These are phyloP conservation scores for Daldinia vernicosa DNA, from an alignment of 495 filamentous ascomycete species.

Conservation along the genomic window DNA sequence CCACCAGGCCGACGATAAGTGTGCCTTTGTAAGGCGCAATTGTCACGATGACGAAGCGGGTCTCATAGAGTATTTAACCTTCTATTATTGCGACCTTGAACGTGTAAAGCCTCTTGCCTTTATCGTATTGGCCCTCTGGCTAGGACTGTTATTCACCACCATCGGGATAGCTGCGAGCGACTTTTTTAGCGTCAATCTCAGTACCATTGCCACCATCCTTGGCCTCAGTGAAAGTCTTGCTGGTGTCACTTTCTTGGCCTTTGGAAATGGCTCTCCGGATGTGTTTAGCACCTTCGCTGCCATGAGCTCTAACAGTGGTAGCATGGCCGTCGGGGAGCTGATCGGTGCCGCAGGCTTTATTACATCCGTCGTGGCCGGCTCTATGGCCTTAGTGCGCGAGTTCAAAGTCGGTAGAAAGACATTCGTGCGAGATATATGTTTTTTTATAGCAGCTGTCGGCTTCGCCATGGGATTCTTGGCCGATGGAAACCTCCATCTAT, in stretches of 20 bases:
- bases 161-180: slow-evolving; percentile 99
- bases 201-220: slow-evolving; percentile 85
- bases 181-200: slow-evolving; percentile 97
- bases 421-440: slow-evolving; percentile 91
- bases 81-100: slow-evolving; percentile 88
- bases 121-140: slow-evolving; percentile 78
- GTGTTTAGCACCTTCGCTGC: slow-evolving; percentile 99
- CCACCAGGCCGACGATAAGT: slow-evolving; percentile 79
- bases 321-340: slow-evolving; percentile 93
- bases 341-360: slow-evolving; percentile 97
- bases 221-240: slow-evolving; percentile 96
- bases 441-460: slow-evolving; percentile 86
- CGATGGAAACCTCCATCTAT: slow-evolving; percentile 83
- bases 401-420: slow-evolving; percentile 89
- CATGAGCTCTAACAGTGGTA: slow-evolving; percentile 95
- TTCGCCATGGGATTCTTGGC: slow-evolving; percentile 90
- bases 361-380: slow-evolving; percentile 95
- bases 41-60: slow-evolving; percentile 92
- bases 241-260: slow-evolving; percentile 95
- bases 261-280: slow-evolving; percentile 99
- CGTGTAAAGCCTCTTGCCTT: slow-evolving; percentile 80
- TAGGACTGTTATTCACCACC: slow-evolving; percentile 91
- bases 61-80: slow-evolving; percentile 83
- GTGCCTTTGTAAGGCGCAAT: slow-evolving; percentile 81
- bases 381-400: slow-evolving; percentile 93